A percentile compares a stretch with the other conserved stretches of the same genome.
Conservation (phyloP, 257 asterid species). For the Rehmannia glutinosa region DNA sequence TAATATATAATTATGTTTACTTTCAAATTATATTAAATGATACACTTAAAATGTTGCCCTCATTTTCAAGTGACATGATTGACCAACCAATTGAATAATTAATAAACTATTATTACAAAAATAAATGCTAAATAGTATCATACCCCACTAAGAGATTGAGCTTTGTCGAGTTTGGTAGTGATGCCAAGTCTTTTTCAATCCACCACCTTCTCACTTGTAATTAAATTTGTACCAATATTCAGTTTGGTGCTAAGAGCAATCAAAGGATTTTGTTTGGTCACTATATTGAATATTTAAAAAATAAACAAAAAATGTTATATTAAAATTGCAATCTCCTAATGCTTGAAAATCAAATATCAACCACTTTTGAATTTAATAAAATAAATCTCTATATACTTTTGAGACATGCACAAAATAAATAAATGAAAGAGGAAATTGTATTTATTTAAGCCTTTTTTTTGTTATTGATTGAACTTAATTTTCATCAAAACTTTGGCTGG, state of each 20-base stretch:
- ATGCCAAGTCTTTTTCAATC: slow-evolving; percentile 17
- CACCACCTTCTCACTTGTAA: too few species aligned
- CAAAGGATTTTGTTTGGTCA: not conserved
- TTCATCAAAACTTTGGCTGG: too few species aligned
- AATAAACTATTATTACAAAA: not conserved
- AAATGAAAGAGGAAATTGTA: too few species aligned
- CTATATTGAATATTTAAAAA: not conserved
- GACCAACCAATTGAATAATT: too few species aligned
- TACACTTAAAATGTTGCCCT: too few species aligned
- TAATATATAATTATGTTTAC: too few species aligned
- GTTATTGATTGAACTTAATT: too few species aligned
- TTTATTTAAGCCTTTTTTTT: too few species aligned
- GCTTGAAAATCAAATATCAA: not conserved
- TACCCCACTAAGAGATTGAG: slow-evolving; percentile 22
- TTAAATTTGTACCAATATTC: not conserved
- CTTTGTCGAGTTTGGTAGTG: slow-evolving; percentile 30
- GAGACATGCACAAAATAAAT: not conserved
- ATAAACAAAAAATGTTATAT: not conserved
- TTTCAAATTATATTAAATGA: too few species aligned
- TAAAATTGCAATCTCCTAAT: too few species aligned
- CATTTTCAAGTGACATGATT: too few species aligned
- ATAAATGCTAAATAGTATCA: slow-evolving; percentile 5
- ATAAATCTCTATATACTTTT: not conserved
- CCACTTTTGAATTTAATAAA: not conserved
- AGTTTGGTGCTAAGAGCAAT: not conserved